Conservation (phyloP, 306 rosid genomes). For the Gynostemma pentaphyllum region DNA sequence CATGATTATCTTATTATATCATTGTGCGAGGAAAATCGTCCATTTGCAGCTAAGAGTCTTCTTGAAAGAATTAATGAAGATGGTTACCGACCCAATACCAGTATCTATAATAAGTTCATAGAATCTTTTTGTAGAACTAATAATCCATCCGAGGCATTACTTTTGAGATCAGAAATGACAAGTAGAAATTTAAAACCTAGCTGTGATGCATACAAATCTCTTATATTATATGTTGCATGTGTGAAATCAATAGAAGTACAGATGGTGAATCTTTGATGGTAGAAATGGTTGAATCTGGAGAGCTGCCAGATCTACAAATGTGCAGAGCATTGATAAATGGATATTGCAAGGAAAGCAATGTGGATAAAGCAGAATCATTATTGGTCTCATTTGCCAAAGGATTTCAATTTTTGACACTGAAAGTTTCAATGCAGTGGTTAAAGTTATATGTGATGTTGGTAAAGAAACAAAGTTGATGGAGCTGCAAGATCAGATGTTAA, state of each 20-base stretch:
- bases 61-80: slow-evolving; percentile 38
- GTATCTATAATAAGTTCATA: slow-evolving; percentile 34
- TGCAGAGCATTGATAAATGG: slow-evolving; percentile 47
- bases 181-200: slow-evolving; percentile 24
- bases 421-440: slow-evolving; percentile 59
- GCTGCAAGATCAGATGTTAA: slow-evolving; percentile 54
- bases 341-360: slow-evolving; percentile 43
- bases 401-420: slow-evolving; percentile 50
- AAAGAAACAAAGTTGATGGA: slow-evolving; percentile 48
- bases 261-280: slow-evolving; percentile 51
- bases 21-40: slow-evolving; percentile 57
- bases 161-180: slow-evolving; percentile 43
- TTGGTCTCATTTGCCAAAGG: slow-evolving; percentile 44
- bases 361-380: slow-evolving; percentile 48
- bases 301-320: slow-evolving; percentile 37
- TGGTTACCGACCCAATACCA: slow-evolving; percentile 31
- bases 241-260: slow-evolving; percentile 29
- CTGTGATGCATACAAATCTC: slow-evolving; percentile 32
- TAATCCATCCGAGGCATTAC: slow-evolving; percentile 40
- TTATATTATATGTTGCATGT: slow-evolving; percentile 47
- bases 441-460: slow-evolving; percentile 39
- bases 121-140: slow-evolving; percentile 43
- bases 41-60: slow-evolving; percentile 73
- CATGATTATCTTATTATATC: slow-evolving; percentile 43
- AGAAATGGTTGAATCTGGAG: slow-evolving; percentile 51